Conservation (phyloP, 2,329 filamentous ascomycete species). For the Bipolaris sorokiniana region DNA sequence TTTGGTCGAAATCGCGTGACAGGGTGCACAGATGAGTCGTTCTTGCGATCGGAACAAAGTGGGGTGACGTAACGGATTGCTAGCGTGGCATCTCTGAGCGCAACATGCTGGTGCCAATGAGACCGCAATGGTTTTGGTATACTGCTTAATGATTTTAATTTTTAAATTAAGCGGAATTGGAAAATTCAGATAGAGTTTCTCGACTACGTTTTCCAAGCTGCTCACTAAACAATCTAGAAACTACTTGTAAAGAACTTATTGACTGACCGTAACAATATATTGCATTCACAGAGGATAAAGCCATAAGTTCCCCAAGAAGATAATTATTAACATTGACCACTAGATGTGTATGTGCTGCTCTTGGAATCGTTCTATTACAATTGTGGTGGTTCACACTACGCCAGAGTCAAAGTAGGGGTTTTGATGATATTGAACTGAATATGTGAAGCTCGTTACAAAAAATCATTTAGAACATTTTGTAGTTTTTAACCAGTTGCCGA, state of each 20-base stretch:
- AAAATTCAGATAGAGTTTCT: background rate
- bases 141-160: background rate
- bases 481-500: background rate
- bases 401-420: too few relatives aligned
- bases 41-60: constrained; percentile 30
- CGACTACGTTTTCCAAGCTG: too few relatives aligned
- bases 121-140: too few relatives aligned
- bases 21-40: constrained; percentile 12
- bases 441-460: background rate
- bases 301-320: too few relatives aligned
- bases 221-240: background rate
- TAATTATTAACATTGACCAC: too few relatives aligned
- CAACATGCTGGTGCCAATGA: background rate
- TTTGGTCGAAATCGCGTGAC: constrained; percentile 20
- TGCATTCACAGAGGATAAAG: too few relatives aligned
- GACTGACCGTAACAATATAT: too few relatives aligned
- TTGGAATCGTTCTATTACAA: too few relatives aligned
- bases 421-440: too few relatives aligned
- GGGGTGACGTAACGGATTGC: constrained; percentile 33
- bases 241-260: background rate
- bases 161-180: background rate
- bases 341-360: too few relatives aligned
- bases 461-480: background rate
- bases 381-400: background rate
- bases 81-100: constrained; percentile 7